Conservation (phyloP, 2,329 filamentous ascomycete species). For the Diplodia scrobiculata region DNA sequence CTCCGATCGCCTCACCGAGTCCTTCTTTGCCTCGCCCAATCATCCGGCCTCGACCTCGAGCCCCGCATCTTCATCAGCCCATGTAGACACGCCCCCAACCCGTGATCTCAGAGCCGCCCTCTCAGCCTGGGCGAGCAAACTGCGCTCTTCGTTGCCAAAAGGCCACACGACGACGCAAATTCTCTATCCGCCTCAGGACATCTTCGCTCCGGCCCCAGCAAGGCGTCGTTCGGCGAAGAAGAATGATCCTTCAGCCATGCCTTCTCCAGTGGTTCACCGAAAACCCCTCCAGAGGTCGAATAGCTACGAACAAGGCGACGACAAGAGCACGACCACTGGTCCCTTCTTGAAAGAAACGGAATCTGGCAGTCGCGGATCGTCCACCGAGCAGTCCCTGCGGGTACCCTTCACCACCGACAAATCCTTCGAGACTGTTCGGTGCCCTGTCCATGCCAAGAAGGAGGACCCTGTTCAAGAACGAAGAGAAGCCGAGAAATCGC, state of each 20-base stretch:
- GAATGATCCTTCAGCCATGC: background rate
- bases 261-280: background rate
- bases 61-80: background rate
- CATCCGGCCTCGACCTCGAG: background rate
- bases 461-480: background rate
- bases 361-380: background rate
- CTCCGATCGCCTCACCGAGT: background rate
- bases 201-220: background rate
- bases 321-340: background rate
- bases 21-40: background rate
- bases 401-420: background rate
- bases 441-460: too few relatives aligned
- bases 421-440: background rate
- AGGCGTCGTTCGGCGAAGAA: background rate
- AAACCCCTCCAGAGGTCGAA: background rate
- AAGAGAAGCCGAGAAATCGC: background rate
- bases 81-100: background rate
- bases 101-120: background rate
- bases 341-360: background rate
- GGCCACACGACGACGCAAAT: background rate
- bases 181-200: background rate
- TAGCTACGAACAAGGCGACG: constrained; percentile 1
- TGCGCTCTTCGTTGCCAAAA: background rate
- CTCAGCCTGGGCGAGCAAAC: background rate
- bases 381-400: background rate